Evolutionary conservation across 352 stramenopile genomes (phyloP), one percentile per base, ranked within the genome.

Genomic region (Globisporangium uncinulatum): DNA sequence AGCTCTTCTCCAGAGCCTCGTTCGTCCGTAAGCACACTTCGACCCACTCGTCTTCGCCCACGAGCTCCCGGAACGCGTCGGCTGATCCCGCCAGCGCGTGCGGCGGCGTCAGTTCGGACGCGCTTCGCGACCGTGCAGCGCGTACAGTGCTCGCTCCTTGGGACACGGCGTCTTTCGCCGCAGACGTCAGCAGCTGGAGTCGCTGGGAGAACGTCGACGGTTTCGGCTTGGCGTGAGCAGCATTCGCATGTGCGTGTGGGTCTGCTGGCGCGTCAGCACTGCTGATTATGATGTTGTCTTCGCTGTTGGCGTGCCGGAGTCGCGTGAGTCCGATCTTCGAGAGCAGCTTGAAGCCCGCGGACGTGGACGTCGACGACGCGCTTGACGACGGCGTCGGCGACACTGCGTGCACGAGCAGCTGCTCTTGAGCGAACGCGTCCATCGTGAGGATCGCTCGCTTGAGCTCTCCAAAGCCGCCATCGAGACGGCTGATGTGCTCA

Each of bases 401-500:
- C 37, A 50, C 63, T 3, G 61, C 57, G 15, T 64, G 43, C 9
- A 95, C 82, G 17, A 93, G 70, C 36, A 95, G 58, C 20, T 94
- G 83, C 34, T 95, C 80, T 48, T 91, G 71, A 0, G 71, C 54
- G 39, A 87, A 88, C 20, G 66, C 42, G 20, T 92, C 82, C 65
- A 91, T 83, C 4, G 56, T 63, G 41, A 71, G 51, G 21, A 95
- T 87, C 45, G 71, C 73, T 17, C 76, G 63, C 46, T 89, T 83
- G n/a, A 96, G 64, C 41, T 88, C 79, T 2, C 89, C 81, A 54
- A 95, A 94, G 0, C 87, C 83, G 19, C 86, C 86, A 21, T 92
- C 79, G 0, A 96, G 61, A 9, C 82, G 78, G 55, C 86, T 94
- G 17, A 96, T 85, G 48, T 92, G 83, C 61, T 91, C 81, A 47